Evolutionary conservation across 225 moss, liverwort and hornwort species (phyloP).

Genomic region (Neckera pumila): DNA sequence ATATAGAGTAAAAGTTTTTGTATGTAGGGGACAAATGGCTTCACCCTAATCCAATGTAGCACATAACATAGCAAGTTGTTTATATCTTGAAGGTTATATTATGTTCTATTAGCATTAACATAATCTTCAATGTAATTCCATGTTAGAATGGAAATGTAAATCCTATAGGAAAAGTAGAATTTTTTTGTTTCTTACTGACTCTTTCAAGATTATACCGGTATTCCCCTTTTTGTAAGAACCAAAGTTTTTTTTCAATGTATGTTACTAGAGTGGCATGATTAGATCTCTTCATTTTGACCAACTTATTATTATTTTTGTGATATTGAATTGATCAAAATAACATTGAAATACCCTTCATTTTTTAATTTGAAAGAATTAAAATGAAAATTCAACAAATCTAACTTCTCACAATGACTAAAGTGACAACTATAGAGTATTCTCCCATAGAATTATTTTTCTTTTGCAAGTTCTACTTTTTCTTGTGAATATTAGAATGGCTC

Average conservation of each 20-base stretch:
- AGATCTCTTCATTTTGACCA: not conserved
- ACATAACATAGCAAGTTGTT: not conserved
- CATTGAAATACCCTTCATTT: not conserved
- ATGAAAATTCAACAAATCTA: not conserved
- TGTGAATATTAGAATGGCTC: not conserved
- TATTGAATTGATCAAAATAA: not conserved
- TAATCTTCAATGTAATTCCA: not conserved
- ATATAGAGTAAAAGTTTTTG: not conserved
- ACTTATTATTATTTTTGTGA: not conserved
- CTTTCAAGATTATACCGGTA: not conserved
- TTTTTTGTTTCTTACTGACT: not conserved
- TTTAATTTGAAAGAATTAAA: not conserved
- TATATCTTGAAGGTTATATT: not conserved
- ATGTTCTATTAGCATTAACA: not conserved
- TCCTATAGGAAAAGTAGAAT: fast-evolving
- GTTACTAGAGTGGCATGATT: not conserved
- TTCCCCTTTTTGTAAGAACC: fast-evolving
- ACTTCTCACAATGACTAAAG: not conserved
- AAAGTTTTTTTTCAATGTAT: not conserved
- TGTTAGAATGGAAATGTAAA: not conserved
- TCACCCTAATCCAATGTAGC: not conserved
- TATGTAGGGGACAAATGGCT: too few relatives aligned
- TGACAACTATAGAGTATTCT: not conserved
- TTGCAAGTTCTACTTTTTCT: not conserved
- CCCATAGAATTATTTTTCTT: not conserved